phyloP scores from a whole-genome alignment of 129 eudicot genomes.

The Saposhnikovia divaricata region DNA sequence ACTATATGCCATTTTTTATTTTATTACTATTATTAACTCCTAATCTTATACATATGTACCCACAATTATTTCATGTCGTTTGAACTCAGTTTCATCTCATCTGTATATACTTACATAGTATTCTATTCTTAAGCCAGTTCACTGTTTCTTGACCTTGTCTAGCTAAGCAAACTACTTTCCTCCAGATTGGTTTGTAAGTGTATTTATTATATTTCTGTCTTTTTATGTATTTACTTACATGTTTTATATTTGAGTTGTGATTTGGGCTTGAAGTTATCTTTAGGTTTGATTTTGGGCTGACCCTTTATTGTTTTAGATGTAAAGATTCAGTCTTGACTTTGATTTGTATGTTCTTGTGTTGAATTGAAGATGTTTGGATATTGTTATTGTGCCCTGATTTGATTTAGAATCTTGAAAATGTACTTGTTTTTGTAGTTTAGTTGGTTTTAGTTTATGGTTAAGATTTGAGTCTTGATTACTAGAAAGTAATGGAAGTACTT shows the following conservation, averaged over 20 bases:
- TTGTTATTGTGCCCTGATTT: neutral
- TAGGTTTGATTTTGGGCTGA: neutral
- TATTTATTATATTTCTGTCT: neutral
- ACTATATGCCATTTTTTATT: neutral
- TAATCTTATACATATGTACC: neutral
- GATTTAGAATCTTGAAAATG: neutral
- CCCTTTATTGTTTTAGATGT: neutral
- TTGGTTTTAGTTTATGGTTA: neutral
- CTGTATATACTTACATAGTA: neutral
- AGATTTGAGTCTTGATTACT: neutral
- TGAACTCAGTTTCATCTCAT: neutral
- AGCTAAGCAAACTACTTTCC: neutral
- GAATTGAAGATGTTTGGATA: neutral
- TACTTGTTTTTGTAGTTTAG: neutral
- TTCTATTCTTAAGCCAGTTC: neutral
- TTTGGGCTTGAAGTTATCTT: neutral
- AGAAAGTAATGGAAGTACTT: neutral
- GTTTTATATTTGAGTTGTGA: neutral
- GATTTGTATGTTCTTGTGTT: neutral
- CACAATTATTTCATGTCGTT: conserved; percentile 4
- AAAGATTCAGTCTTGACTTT: neutral
- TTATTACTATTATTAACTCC: neutral
- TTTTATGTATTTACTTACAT: neutral
- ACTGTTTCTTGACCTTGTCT: conserved; percentile 3
- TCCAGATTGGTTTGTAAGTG: conserved; percentile 1